Percentiles rank a stretch among this genome's conserved stretches.
phyloP scores from a whole-genome alignment of 2,329 filamentous ascomycete genomes.

The Aspergillus novoparasiticus region DNA sequence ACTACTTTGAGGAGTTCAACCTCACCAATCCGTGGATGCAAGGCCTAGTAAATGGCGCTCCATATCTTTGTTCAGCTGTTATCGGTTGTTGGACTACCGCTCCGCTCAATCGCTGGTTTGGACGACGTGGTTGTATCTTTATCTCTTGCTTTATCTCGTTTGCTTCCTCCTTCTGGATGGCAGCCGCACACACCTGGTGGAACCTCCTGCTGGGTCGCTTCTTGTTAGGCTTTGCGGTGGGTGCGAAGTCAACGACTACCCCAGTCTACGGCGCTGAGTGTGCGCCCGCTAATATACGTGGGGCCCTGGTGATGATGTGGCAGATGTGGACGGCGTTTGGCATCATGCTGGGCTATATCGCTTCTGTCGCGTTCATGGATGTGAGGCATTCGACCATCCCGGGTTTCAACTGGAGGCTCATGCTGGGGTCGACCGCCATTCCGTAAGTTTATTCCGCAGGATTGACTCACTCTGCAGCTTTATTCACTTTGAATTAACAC shows the following conservation, averaged over 20 bases:
- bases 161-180: slow-evolving; percentile 56
- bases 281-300: slow-evolving; percentile 68
- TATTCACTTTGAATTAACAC: background rate
- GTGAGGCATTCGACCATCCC: slow-evolving; percentile 56
- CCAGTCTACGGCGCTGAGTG: slow-evolving; percentile 78
- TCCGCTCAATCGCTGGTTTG: slow-evolving; percentile 70
- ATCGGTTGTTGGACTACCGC: slow-evolving; percentile 74
- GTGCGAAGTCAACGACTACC: slow-evolving; percentile 72
- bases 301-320: slow-evolving; percentile 82
- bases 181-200: slow-evolving; percentile 71
- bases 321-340: slow-evolving; percentile 60
- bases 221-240: slow-evolving; percentile 76
- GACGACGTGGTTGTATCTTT: slow-evolving; percentile 75
- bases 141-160: slow-evolving; percentile 72
- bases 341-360: slow-evolving; percentile 60
- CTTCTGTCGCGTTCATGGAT: slow-evolving; percentile 63
- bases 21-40: slow-evolving; percentile 55
- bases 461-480: rapidly evolving
- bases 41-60: slow-evolving; percentile 62
- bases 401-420: slow-evolving; percentile 67
- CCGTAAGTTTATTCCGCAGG: slow-evolving; percentile 34
- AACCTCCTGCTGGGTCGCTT: slow-evolving; percentile 72
- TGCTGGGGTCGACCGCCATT: slow-evolving; percentile 69
- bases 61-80: slow-evolving; percentile 66
- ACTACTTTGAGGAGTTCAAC: slow-evolving; percentile 8